phyloP scores from a whole-genome alignment of 768 basidiomycete species.

The Naganishia vishniacii region DNA sequence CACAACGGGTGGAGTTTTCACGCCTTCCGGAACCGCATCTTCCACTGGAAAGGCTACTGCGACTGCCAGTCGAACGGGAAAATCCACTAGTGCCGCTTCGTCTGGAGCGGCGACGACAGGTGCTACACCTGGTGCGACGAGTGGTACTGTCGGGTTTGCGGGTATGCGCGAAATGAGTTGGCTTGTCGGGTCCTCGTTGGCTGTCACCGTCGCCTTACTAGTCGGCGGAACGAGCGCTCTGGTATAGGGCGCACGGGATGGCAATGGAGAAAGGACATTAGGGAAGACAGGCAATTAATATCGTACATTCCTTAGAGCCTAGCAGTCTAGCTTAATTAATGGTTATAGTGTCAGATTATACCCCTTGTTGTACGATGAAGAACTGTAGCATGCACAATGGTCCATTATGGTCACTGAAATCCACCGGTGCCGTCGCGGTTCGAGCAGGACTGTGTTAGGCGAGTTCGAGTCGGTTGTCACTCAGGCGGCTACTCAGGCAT shows the following conservation, averaged over 20 bases:
- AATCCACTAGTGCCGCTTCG: background rate
- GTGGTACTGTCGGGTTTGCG: background rate
- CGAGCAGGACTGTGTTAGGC: too few relatives aligned
- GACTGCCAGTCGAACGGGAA: background rate
- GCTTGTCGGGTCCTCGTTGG: background rate
- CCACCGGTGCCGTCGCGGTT: too few relatives aligned
- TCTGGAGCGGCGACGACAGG: background rate
- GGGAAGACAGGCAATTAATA: too few relatives aligned
- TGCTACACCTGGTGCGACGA: background rate
- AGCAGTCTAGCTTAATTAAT: background rate
- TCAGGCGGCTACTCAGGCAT: too few relatives aligned
- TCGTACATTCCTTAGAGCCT: background rate
- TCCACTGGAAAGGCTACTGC: constrained; percentile 1
- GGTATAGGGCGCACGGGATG: too few relatives aligned
- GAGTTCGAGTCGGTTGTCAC: too few relatives aligned
- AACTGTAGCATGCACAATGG: too few relatives aligned
- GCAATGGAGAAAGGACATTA: too few relatives aligned
- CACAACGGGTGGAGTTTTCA: constrained; percentile 38
- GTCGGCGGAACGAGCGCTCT: background rate
- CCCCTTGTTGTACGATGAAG: too few relatives aligned
- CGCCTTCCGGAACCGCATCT: background rate
- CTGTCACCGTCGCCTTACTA: background rate
- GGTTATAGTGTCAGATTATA: background rate
- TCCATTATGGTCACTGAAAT: too few relatives aligned
- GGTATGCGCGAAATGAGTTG: background rate